Base-by-base conservation (phyloP, 805 yeast species). In the Candida sanyiensis region DNA sequence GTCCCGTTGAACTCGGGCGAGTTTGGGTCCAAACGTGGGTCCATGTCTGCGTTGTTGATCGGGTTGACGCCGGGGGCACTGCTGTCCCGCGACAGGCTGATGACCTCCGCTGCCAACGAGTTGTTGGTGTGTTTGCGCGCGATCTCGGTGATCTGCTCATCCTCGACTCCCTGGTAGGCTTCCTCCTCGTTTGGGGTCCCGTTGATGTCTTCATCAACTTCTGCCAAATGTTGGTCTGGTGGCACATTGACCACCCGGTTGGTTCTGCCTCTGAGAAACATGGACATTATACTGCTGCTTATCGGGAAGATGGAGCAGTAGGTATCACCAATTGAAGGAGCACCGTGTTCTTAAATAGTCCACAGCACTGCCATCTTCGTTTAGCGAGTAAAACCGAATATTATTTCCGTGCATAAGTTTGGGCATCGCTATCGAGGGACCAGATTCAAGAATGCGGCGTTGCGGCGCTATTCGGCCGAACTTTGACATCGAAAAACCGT, bases 21-120 rank as follows among this genome's bases (percentile, higher is more conserved):
- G 39, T 69, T 64, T 8, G 90, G 90, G 52, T 83, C 76, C 46
- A 83, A 64, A 24, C 59, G 52, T 2, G 72, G 69, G 45, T 70
- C 75, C 10, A 56, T 33, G 24, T 44, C 53, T 4, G 53, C 48
- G 17, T 44, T 48, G 8, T 44, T 43, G 41, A 57, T 67, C 2
- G 73, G 69, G 31, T 48, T 44, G 0, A 63, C 53, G 38, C 73
- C 73, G 2, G 71, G 72, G n/a, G 66, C 57, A n/a, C 47, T 37
- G n/a, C n/a, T n/a, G n/a, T n/a, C n/a, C 18, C 22, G 23, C 25
- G 16, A 15, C 17, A 15, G 11, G 16, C 39, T 33, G n/a, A 29
- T 32, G 21, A 21, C 36, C 3, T 30, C 18, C 11, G 22, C 33
- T 9, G 28, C 17, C 2, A 63, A 25, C 80, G 63, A 45, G 65